Base-by-base conservation (phyloP, 2,329 filamentous ascomycete species). In the Xylaria polymorpha region DNA sequence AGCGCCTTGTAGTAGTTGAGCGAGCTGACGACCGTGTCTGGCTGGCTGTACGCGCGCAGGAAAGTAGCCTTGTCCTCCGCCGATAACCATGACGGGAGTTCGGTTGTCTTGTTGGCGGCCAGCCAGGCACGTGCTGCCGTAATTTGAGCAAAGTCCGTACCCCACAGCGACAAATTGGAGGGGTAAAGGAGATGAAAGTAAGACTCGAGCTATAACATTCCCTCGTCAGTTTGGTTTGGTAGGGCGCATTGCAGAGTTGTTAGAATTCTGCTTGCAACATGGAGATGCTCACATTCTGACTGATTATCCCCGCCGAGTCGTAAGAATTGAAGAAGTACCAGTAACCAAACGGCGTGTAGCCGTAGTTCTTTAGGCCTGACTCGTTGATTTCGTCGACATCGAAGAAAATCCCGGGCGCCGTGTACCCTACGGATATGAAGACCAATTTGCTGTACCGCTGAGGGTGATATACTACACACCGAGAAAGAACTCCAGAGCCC, bases 251-350 rank as follows among this genome's bases (percentile, higher is more conserved):
- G 29, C 1, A 20, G 41, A 14, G 18, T n/a, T 46, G 43, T 46
- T 15, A 14, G 43, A 10, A 48, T 48, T 6, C 29, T 7, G 29
- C 25, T 50, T 14, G 29, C n/a, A 29, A 7, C n/a, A 37, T 15
- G 29, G 35, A 25, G n/a, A 35, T 61, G 22, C 48, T 43, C 32
- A 62, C 60, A 37, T 62, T 62, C n/a, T 44, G 22, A 12, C 48
- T 44, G 10, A 62, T 51, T 20, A 62, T 43, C 10, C 25, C 48
- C 9, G 60, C 60, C 1, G 48, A 18, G 37, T 62, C 37, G 6
- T 44, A 62, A 7, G 60, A 62, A 10, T 62, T 62, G 39, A 62
- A 62, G 37, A 62, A 62, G 37, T 62, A 62, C 60, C 60, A 62
- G 48, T 62, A 62, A 3, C 60, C 60, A 39, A 62, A 62, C 10